Conservation (phyloP, 768 basidiomycete genomes). For the Rhodotorula toruloides region DNA sequence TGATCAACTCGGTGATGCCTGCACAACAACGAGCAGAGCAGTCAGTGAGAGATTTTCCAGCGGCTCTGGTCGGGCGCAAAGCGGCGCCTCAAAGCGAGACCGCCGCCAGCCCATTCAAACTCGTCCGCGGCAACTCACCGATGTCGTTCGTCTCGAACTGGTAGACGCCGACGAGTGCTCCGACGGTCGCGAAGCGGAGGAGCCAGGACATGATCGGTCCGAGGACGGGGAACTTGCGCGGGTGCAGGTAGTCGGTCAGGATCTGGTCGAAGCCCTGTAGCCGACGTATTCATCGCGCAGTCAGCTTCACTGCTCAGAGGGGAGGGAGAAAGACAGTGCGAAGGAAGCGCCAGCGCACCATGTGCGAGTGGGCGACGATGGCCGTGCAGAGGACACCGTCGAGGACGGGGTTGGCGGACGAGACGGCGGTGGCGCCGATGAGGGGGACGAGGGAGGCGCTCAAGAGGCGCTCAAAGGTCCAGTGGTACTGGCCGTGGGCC, state of each 20-base stretch:
- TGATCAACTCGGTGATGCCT: slow-evolving; percentile 82
- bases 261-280: slow-evolving; percentile 64
- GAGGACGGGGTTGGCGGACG: slow-evolving; percentile 72
- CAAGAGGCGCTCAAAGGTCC: slow-evolving; percentile 87
- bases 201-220: slow-evolving; percentile 69
- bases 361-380: slow-evolving; percentile 89
- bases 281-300: not conserved
- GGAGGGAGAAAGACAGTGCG: no score
- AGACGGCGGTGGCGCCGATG: slow-evolving; percentile 77
- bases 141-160: slow-evolving; percentile 99
- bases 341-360: slow-evolving; percentile 55
- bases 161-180: slow-evolving; percentile 81
- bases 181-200: slow-evolving; percentile 69
- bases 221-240: slow-evolving; percentile 83
- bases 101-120: not conserved
- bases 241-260: slow-evolving; percentile 83
- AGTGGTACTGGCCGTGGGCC: slow-evolving; percentile 81
- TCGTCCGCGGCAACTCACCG: slow-evolving; percentile 57
- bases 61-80: slow-evolving; percentile 7
- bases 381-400: slow-evolving; percentile 84
- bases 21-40: no score
- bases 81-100: not conserved
- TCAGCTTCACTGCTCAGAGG: not conserved
- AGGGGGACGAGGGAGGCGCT: slow-evolving; percentile 82
- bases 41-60: no score